Percentiles rank a stretch among this genome's conserved stretches.
These are phyloP conservation scores for Penicillium subrubescens DNA, from an alignment of 495 filamentous ascomycete species.

Conservation along the genomic window DNA sequence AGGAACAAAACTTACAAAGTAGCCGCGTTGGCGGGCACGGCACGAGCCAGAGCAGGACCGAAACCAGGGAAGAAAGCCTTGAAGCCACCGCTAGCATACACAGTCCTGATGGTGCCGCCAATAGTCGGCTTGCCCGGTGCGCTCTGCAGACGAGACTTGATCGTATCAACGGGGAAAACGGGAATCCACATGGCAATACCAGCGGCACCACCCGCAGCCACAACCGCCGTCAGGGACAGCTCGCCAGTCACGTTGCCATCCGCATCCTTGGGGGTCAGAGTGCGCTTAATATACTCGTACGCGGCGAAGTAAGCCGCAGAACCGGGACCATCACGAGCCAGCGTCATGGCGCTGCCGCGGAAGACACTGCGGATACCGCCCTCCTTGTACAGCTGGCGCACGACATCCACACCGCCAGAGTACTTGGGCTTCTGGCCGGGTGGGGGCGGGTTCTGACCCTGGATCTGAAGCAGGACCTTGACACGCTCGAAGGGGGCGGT, in stretches of 20 bases:
- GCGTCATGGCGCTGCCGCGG: conserved; percentile 84
- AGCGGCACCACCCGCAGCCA: conserved; percentile 82
- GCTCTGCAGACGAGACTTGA: conserved; percentile 93
- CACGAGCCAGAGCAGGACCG: conserved; percentile 87
- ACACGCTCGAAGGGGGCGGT: conserved; percentile 98
- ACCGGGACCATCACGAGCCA: conserved; percentile 91
- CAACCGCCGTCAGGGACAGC: conserved; percentile 79
- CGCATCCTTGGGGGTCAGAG: conserved; percentile 82
- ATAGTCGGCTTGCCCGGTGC: conserved; percentile 86
- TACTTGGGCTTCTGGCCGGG: conserved; percentile 94
- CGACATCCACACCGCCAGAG: conserved; percentile 86
- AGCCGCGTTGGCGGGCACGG: conserved; percentile 91
- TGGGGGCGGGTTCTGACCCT: conserved; percentile 83
- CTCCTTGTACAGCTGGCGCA: conserved; percentile 88
- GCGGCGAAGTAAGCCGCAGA: conserved; percentile 94
- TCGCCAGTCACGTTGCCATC: conserved; percentile 68
- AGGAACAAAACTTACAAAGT: conserved; percentile 51
- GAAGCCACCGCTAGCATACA: conserved; percentile 78
- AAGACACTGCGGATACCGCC: conserved; percentile 90
- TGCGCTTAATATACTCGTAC: conserved; percentile 92
- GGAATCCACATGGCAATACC: conserved; percentile 99
- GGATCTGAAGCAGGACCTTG: conserved; percentile 97
- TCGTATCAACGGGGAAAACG: conserved; percentile 95
- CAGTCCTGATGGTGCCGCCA: conserved; percentile 70
- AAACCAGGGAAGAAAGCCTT: conserved; percentile 98